phyloP scores from a whole-genome alignment of 495 filamentous ascomycete species.

The Tuber magnatum region DNA sequence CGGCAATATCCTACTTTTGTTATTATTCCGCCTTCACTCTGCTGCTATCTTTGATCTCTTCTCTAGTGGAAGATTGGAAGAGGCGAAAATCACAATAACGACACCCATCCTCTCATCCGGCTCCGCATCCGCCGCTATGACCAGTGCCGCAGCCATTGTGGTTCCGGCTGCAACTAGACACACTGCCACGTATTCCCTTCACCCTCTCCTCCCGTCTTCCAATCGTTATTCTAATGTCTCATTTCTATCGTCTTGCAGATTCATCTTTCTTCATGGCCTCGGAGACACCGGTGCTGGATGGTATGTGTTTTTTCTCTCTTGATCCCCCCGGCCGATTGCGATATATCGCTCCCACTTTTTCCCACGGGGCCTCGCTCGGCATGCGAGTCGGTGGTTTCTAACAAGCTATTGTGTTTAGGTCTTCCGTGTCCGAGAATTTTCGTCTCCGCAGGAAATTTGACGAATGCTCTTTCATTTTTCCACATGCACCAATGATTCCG shows the following conservation, averaged over 20 bases:
- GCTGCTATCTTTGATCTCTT: neutral
- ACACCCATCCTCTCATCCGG: slow-evolving; percentile 1
- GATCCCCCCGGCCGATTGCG: neutral
- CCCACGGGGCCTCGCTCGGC: neutral
- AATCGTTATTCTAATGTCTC: slow-evolving; percentile 14
- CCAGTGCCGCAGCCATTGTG: slow-evolving; percentile 53
- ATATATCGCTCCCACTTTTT: slow-evolving; percentile 1
- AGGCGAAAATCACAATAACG: neutral
- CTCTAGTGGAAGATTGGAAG: neutral
- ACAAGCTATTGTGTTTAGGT: slow-evolving; percentile 45
- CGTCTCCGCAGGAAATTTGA: slow-evolving; percentile 73
- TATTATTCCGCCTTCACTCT: neutral
- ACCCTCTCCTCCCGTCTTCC: neutral
- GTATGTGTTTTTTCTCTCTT: slow-evolving; percentile 45
- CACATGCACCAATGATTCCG: slow-evolving; percentile 83
- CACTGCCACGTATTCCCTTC: slow-evolving; percentile 59
- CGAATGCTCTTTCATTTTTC: slow-evolving; percentile 87
- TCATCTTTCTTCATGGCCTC: slow-evolving; percentile 88
- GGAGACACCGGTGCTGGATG: slow-evolving; percentile 76
- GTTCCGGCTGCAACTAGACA: slow-evolving; percentile 84
- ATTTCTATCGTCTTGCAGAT: slow-evolving; percentile 39
- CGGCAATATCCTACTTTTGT: neutral
- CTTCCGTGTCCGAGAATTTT: slow-evolving; percentile 79
- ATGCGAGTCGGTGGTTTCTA: neutral
- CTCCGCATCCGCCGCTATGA: slow-evolving; percentile 24